phyloP scores from a whole-genome alignment of 176 grass and related monocot genomes.

The Aegilops sharonensis region DNA sequence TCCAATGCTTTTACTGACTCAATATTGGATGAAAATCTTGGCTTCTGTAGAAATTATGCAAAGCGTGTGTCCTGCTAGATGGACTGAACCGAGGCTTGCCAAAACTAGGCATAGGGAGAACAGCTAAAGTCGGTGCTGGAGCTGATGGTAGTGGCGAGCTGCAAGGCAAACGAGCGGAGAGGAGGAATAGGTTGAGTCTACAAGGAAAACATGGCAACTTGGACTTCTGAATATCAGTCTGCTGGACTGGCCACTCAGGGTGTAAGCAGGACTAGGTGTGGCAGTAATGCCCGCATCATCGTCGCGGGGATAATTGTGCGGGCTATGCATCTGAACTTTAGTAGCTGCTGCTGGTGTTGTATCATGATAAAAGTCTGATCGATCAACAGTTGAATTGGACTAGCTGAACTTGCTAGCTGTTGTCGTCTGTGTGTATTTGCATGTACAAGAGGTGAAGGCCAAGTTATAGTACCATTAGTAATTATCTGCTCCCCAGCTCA shows the following conservation, averaged over 20 bases:
- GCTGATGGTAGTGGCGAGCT: conserved; percentile 22
- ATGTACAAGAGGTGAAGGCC: not conserved
- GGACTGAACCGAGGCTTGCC: conserved; percentile 91
- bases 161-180: conserved; percentile 29
- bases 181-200: conserved; percentile 40
- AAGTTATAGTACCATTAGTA: not conserved
- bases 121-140: conserved; percentile 30
- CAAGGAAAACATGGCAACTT: conserved; percentile 71
- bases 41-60: conserved; percentile 75
- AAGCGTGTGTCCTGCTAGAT: conserved; percentile 87
- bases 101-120: conserved; percentile 84
- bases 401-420: not conserved
- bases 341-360: not conserved
- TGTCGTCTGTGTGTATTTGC: not conserved
- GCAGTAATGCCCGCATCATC: not conserved
- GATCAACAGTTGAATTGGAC: not conserved
- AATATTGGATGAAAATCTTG: conserved; percentile 26
- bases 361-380: not conserved
- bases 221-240: conserved; percentile 47
- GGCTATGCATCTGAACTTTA: not conserved
- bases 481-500: too few relatives aligned
- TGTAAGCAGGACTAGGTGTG: not conserved
- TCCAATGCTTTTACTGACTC: not conserved
- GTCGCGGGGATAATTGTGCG: not conserved
- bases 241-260: not conserved